Evolutionary conservation across 768 basidiomycete species (phyloP).

Genomic region (Gautieria morchelliformis): DNA sequence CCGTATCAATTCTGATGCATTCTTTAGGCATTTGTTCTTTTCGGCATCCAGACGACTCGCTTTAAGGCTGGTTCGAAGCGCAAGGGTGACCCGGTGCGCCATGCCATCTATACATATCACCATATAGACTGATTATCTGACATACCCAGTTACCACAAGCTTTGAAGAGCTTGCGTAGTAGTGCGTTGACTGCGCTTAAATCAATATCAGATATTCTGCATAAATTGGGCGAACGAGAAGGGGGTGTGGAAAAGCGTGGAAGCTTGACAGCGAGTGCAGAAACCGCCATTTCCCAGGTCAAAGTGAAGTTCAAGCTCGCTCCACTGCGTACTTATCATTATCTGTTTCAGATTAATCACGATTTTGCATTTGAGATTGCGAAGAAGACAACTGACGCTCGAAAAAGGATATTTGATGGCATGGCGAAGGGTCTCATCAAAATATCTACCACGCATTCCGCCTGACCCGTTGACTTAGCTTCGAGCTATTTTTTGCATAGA

Average conservation of each 20-base stretch:
- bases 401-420: conserved; percentile 61
- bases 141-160: conserved; percentile 49
- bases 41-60: conserved; percentile 58
- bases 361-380: conserved; percentile 49
- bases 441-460: conserved; percentile 4
- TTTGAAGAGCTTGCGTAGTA: conserved; percentile 52
- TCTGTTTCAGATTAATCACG: conserved; percentile 44
- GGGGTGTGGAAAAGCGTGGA: conserved; percentile 42
- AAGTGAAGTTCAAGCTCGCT: not conserved
- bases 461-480: not conserved
- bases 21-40: conserved; percentile 58
- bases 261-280: conserved; percentile 34
- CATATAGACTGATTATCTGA: not conserved
- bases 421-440: conserved; percentile 44
- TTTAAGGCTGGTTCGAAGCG: conserved; percentile 60
- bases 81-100: conserved; percentile 67
- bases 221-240: conserved; percentile 42
- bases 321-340: not conserved
- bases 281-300: conserved; percentile 24
- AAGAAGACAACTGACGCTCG: conserved; percentile 63
- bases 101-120: conserved; percentile 12
- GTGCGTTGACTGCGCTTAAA: conserved; percentile 41
- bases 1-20: not conserved
- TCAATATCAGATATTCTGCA: conserved; percentile 47
- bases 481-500: not conserved